Evolutionary conservation across 495 filamentous ascomycete genomes (phyloP).

Genomic region (Niebla homalea): DNA sequence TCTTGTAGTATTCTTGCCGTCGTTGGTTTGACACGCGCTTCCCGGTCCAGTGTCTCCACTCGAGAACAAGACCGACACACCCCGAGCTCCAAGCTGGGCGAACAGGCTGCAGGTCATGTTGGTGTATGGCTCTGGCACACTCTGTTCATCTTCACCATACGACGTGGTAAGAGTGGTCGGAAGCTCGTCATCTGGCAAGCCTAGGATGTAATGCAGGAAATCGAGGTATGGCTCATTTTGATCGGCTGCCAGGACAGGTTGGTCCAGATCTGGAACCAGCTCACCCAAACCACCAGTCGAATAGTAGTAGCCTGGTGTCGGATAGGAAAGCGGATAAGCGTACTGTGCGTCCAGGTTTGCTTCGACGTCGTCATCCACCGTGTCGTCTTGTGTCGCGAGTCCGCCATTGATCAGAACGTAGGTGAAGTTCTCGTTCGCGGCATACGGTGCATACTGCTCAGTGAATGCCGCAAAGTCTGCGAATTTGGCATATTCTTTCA

Average conservation of each 20-base stretch:
- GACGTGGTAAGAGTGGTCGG: conserved; percentile 64
- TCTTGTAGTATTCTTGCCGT: conserved; percentile 43
- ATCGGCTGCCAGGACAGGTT: conserved; percentile 34
- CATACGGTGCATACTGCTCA: conserved; percentile 34
- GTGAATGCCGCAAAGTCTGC: conserved; percentile 44
- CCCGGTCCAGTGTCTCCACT: conserved; percentile 46
- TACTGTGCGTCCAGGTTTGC: conserved; percentile 71
- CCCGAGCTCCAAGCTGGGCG: conserved; percentile 50
- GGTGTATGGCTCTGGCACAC: conserved; percentile 46
- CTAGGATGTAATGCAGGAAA: conserved; percentile 55
- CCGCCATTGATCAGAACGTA: conserved; percentile 45
- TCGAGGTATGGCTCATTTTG: conserved; percentile 77
- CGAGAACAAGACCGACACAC: conserved; percentile 47
- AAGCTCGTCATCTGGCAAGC: conserved; percentile 45
- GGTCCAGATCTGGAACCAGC: conserved; percentile 44
- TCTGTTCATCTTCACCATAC: conserved; percentile 64
- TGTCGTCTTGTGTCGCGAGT: conserved; percentile 30
- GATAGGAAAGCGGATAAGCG: conserved; percentile 33
- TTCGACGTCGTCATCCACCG: conserved; percentile 40
- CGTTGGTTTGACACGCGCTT: conserved; percentile 43
- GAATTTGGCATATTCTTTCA: conserved; percentile 52
- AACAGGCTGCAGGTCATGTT: conserved; percentile 42
- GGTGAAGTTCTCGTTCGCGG: conserved; percentile 45
- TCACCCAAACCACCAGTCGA: conserved; percentile 38
- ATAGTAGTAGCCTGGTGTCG: conserved; percentile 37